A percentile compares a stretch with the other conserved stretches of the same genome.
phyloP scores from a whole-genome alignment of 2,329 filamentous ascomycete species.

The Paraconiothyrium brasiliense region DNA sequence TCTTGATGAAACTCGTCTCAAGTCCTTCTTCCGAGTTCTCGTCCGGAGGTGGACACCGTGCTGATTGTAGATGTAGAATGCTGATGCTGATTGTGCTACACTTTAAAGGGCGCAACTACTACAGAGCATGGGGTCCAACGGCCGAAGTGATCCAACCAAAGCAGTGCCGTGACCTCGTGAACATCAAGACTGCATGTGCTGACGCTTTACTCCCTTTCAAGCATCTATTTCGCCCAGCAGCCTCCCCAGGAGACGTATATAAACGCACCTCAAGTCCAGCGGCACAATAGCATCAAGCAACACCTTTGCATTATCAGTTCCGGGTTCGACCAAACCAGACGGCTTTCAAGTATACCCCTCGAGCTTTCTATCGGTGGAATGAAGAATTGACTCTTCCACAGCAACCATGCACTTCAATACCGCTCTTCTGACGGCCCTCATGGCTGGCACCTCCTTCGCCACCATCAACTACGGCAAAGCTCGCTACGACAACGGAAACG shows the following conservation, averaged over 20 bases:
- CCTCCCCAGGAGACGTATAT: neutral
- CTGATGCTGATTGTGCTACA: neutral
- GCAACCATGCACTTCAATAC: constrained; percentile 8
- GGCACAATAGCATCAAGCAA: neutral
- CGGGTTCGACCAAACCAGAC: no score
- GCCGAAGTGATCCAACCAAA: neutral
- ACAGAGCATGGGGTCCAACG: neutral
- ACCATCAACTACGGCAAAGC: constrained; percentile 10
- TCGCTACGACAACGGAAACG: constrained; percentile 5
- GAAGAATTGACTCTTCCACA: neutral
- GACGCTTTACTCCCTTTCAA: neutral
- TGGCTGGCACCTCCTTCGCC: constrained; percentile 3
- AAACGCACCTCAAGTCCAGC: neutral
- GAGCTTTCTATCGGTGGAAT: no score
- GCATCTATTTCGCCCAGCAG: neutral
- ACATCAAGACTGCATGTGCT: neutral
- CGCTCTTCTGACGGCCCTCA: constrained; percentile 2
- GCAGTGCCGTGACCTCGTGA: neutral
- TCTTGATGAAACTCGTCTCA: neutral
- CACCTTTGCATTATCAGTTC: neutral
- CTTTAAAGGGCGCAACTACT: neutral
- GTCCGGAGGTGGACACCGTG: no score
- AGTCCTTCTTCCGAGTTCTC: neutral
- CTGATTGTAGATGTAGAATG: neutral
- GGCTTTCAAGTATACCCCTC: neutral